These are phyloP conservation scores for Cynara cardunculus DNA, from an alignment of 129 eudicot species.

Conservation along the genomic window DNA sequence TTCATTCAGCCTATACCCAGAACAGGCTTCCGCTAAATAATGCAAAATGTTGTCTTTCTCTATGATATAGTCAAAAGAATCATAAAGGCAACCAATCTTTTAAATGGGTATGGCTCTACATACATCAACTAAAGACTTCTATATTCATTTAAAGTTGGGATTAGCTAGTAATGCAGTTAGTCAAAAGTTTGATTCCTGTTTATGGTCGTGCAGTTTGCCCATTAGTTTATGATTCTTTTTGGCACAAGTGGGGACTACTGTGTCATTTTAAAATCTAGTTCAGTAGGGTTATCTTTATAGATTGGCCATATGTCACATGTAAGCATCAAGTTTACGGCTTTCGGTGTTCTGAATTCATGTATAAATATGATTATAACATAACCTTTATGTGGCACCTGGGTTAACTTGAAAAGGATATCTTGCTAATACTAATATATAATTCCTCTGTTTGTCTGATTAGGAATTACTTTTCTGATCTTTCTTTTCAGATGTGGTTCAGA, in stretches of 20 bases:
- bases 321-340: slow-evolving; percentile 27
- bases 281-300: slow-evolving; percentile 36
- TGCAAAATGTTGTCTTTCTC: slow-evolving; percentile 23
- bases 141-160: slow-evolving; percentile 15
- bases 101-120: background rate
- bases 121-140: background rate
- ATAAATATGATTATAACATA: slow-evolving; percentile 6
- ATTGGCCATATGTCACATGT: slow-evolving; percentile 18
- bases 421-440: slow-evolving; percentile 6
- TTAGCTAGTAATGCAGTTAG: slow-evolving; percentile 22
- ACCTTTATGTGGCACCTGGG: slow-evolving; percentile 5
- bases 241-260: slow-evolving; percentile 22
- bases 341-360: background rate
- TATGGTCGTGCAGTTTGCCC: slow-evolving; percentile 26
- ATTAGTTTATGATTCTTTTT: slow-evolving; percentile 38
- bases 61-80: slow-evolving; percentile 11
- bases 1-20: slow-evolving; percentile 13
- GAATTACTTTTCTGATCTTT: slow-evolving; percentile 15
- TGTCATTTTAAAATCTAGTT: slow-evolving; percentile 19
- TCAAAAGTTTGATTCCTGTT: slow-evolving; percentile 48
- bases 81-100: slow-evolving; percentile 15
- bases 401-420: slow-evolving; percentile 12
- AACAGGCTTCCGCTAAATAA: slow-evolving; percentile 26
- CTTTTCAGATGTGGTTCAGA: slow-evolving; percentile 34
- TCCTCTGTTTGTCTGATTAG: slow-evolving; percentile 2